These are phyloP conservation scores for Galerina marginata DNA, from an alignment of 768 basidiomycete species.

Conservation along the genomic window DNA sequence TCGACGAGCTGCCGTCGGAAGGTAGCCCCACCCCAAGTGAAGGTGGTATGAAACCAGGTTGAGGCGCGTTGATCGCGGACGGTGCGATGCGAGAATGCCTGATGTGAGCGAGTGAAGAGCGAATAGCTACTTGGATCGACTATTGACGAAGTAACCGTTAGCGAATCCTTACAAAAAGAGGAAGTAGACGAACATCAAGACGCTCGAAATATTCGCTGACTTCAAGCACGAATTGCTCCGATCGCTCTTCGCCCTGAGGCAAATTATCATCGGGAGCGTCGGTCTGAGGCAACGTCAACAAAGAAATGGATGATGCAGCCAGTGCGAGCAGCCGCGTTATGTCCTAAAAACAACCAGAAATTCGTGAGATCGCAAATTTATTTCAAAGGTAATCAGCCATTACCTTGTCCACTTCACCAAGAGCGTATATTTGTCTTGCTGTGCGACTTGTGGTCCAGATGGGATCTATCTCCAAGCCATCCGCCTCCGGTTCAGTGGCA, in stretches of 20 bases:
- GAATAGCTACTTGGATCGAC: constrained; percentile 78
- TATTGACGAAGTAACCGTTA: constrained; percentile 26
- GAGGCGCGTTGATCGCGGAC: constrained; percentile 85
- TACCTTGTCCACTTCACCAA: constrained; percentile 82
- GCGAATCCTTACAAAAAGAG: not conserved
- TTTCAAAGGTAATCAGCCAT: not conserved
- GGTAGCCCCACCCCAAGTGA: constrained; percentile 82
- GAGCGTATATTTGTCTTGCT: constrained; percentile 79
- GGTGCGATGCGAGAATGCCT: constrained; percentile 83
- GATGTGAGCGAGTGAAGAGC: constrained; percentile 82
- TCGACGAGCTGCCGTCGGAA: constrained; percentile 37
- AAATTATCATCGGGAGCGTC: constrained; percentile 70
- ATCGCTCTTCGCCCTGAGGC: constrained; percentile 82
- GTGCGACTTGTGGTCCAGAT: constrained; percentile 85
- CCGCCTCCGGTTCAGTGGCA: constrained; percentile 37
- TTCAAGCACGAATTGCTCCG: constrained; percentile 84
- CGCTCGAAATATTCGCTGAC: constrained; percentile 87
- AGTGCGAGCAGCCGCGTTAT: constrained; percentile 76
- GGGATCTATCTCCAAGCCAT: constrained; percentile 64
- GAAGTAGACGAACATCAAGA: constrained; percentile 61
- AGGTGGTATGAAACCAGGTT: constrained; percentile 73
- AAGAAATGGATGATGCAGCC: constrained; percentile 78
- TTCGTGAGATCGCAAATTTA: not conserved
- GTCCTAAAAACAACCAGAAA: constrained; percentile 52
- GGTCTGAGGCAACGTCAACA: constrained; percentile 84